Percentiles rank a stretch among this genome's conserved stretches.
Evolutionary conservation across 805 yeast species (phyloP).

Genomic region (Saturnispora quitensis): DNA sequence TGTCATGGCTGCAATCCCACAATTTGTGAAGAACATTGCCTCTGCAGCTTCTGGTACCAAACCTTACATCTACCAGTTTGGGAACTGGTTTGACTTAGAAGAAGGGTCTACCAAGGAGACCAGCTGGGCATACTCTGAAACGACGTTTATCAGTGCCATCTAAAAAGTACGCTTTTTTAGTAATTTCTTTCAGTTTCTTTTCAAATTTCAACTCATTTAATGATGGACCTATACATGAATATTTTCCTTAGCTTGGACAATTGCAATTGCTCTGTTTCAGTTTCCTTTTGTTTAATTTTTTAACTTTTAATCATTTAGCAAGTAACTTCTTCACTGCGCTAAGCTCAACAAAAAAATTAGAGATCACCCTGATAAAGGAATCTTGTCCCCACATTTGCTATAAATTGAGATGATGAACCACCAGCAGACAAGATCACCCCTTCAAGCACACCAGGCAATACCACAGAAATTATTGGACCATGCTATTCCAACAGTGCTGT

Average conservation of each 20-base stretch:
- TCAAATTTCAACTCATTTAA: background rate
- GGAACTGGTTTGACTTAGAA: constrained; percentile 43
- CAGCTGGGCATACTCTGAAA: constrained; percentile 69
- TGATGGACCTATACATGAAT: background rate
- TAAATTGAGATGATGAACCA: background rate
- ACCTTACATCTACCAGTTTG: constrained; percentile 93
- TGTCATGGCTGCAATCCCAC: constrained; percentile 95
- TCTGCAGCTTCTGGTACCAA: constrained; percentile 92
- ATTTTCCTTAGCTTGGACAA: background rate
- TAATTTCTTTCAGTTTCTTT: background rate
- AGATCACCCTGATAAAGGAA: background rate
- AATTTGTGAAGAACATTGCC: constrained; percentile 85
- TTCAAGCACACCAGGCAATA: background rate
- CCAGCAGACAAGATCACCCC: background rate
- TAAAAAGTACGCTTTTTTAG: background rate
- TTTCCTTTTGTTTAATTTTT: background rate
- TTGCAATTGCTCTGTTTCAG: background rate
- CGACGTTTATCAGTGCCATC: constrained; percentile 56
- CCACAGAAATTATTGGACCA: background rate
- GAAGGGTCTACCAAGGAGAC: constrained; percentile 39
- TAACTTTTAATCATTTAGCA: background rate
- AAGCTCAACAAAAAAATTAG: background rate
- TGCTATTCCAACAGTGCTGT: background rate
- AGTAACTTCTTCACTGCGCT: background rate
- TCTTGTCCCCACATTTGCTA: background rate